Base-by-base conservation (phyloP, 2,329 filamentous ascomycete species). In the Sclerotinia glacialis region DNA sequence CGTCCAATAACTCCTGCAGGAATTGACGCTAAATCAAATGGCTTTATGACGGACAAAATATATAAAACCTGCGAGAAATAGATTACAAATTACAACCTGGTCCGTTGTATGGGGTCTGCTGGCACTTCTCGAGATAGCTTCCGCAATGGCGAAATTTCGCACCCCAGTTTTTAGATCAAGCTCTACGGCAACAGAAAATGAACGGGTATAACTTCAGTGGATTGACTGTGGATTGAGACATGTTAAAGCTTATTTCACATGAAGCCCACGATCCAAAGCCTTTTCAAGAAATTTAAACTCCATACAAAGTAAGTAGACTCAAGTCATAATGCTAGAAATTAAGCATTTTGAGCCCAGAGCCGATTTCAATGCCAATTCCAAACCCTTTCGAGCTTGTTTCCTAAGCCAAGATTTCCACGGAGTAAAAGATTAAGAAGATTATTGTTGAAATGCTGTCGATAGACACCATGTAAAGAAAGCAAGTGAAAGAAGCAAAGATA, bases 111-210 rank as follows among this genome's bases (percentile, higher is more conserved):
- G 47, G 55, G 54, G 64, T 61, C 55, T 42, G 28, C 34, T 66
- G 55, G 55, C 40, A 58, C 62, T 65, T 65, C 63, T 60, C n/a
- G 37, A 58, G 40, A 65, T 65, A 65, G 63, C 46, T 60, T 65
- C 63, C 63, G 54, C 54, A 65, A 65, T 65, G 54, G 63, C 63
- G 63, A 65, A 65, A 65, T 50, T 31, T 34, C 53, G 34, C 37
- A 40, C 37, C 54, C 63, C 53, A 23, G 63, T 44, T 65, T 60
- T 60, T 46, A 65, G 54, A 60, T 65, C 54, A 65, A 61, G 44
- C 21, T 65, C 44, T 31, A 60, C 63, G 54, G 54, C 21, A 65
- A 65, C 34, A 52, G 34, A 40, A 50, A 34, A 28, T 49, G 44
- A 49, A 50, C 53, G 52, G 46, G 12, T 31, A 58, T 49, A 47